These are phyloP conservation scores for Aspergillus latus DNA, from an alignment of 2,329 filamentous ascomycete species.

Conservation along the genomic window DNA sequence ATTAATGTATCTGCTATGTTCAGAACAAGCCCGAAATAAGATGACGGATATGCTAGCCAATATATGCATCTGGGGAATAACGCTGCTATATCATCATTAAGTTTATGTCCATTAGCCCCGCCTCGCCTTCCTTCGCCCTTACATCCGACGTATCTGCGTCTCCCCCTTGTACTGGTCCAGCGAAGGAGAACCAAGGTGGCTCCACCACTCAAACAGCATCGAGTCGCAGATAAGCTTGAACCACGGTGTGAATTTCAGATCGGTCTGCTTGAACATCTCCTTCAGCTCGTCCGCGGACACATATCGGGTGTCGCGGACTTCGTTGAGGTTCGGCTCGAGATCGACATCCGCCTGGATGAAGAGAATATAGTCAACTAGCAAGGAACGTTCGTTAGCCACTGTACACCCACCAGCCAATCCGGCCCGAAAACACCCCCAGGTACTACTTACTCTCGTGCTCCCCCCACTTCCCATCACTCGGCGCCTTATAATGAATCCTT, in stretches of 20 bases:
- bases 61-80: slow-evolving; percentile 9
- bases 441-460: slow-evolving; percentile 86
- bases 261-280: slow-evolving; percentile 77
- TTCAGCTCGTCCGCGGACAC: slow-evolving; percentile 81
- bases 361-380: slow-evolving; percentile 90
- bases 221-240: slow-evolving; percentile 98
- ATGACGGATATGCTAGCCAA: background rate
- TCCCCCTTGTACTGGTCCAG: slow-evolving; percentile 85
- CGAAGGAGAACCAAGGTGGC: slow-evolving; percentile 69
- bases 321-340: slow-evolving; percentile 73
- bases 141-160: slow-evolving; percentile 84
- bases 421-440: background rate
- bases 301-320: slow-evolving; percentile 81
- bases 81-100: slow-evolving; percentile 12
- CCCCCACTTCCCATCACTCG: slow-evolving; percentile 96
- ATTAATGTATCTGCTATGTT: background rate
- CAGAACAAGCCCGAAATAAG: background rate
- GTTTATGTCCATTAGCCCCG: background rate
- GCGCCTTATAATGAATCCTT: slow-evolving; percentile 96
- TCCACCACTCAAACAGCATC: slow-evolving; percentile 98
- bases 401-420: background rate
- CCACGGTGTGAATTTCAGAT: slow-evolving; percentile 91
- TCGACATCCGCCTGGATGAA: slow-evolving; percentile 96
- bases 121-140: slow-evolving; percentile 8
- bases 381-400: background rate